Evolutionary conservation across 495 filamentous ascomycete species (phyloP), one percentile per base, ranked within the genome.

Genomic region (Staphylotrichum longicolle): DNA sequence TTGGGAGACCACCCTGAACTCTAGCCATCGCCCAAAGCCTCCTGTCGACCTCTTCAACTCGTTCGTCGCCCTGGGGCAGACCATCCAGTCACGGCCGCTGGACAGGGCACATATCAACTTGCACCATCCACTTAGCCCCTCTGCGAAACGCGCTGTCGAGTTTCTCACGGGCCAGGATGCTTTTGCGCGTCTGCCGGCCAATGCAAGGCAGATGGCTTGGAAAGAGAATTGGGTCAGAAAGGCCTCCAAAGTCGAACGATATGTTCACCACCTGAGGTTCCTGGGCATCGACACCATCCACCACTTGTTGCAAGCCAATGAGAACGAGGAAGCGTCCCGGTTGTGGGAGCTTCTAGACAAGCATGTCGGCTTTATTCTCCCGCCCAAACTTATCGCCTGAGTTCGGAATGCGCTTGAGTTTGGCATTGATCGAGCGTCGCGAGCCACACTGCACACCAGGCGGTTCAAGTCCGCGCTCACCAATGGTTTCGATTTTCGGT

Each of bases 21-120:
- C 72, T 2, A 66, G 60, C 46, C 55, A 61, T 37, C 66, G 69
- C 51, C 63, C 67, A 3, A 70, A 61, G 14, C 75, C 76, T 5
- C 65, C 73, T 0, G 71, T 58, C 1, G 47, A 64, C 4, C 60
- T 74, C 2, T 81, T 78, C 52, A 76, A 80, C n/a, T 41, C 67
- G 0, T 79, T 80, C 50, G 64, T 73, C 35, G 69, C 66, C 37
- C 62, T 77, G 6, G 70, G 67, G 8, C 30, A 64, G 8, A 57
- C 63, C 4, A 46, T 70, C 5, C 9, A 46, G 6, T 40, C 57
- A 6, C 35, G 54, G 0, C 8, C 30, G 9, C 52, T 71, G 3
- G 67, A 72, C 12, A 56, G 65, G 15, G 77, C 76, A 0, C 79
- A 80, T 56, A 56, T 81, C 3, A 69, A 72, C 11, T 64, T 81